A percentile compares a stretch with the other conserved stretches of the same genome.
Conservation (phyloP, 805 yeast species). For the Scheffersomyces ergatensis region DNA sequence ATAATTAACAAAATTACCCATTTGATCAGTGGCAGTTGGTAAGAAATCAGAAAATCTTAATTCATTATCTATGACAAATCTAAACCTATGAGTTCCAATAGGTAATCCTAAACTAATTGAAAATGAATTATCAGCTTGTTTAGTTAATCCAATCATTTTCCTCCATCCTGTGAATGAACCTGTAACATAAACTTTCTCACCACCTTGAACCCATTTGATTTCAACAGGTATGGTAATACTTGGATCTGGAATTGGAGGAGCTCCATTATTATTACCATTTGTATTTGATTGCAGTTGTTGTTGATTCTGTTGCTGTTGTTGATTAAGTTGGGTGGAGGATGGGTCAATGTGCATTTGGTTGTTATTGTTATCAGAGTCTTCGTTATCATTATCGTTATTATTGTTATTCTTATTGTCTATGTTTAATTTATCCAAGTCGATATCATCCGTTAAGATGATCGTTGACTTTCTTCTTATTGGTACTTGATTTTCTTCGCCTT, state of each 20-base stretch:
- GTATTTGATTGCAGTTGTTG: constrained; percentile 8
- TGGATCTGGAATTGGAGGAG: constrained; percentile 19
- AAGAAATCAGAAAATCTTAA: constrained; percentile 81
- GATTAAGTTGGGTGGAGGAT: constrained; percentile 12
- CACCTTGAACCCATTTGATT: constrained; percentile 95
- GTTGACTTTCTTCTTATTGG: constrained; percentile 65
- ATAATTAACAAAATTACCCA: constrained; percentile 94
- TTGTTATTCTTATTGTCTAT: constrained; percentile 25
- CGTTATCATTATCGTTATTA: constrained; percentile 2
- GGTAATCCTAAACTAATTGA: constrained; percentile 75
- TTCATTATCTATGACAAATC: constrained; percentile 93
- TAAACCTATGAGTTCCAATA: constrained; percentile 87
- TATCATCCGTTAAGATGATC: constrained; percentile 66
- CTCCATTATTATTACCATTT: too few relatives aligned
- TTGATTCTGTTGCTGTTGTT: constrained; percentile 9
- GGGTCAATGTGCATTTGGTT: constrained; percentile 19
- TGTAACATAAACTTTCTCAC: constrained; percentile 89
- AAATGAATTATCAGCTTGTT: constrained; percentile 53
- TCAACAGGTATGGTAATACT: constrained; percentile 51
- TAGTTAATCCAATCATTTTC: constrained; percentile 86
- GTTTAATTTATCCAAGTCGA: constrained; percentile 52
- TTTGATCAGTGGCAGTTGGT: constrained; percentile 96
- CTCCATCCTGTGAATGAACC: constrained; percentile 99
- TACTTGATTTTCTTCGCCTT: constrained; percentile 2
- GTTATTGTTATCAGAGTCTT: constrained; percentile 2